Conservation (phyloP, 208 protist species). For the Naegleria fowleri region DNA sequence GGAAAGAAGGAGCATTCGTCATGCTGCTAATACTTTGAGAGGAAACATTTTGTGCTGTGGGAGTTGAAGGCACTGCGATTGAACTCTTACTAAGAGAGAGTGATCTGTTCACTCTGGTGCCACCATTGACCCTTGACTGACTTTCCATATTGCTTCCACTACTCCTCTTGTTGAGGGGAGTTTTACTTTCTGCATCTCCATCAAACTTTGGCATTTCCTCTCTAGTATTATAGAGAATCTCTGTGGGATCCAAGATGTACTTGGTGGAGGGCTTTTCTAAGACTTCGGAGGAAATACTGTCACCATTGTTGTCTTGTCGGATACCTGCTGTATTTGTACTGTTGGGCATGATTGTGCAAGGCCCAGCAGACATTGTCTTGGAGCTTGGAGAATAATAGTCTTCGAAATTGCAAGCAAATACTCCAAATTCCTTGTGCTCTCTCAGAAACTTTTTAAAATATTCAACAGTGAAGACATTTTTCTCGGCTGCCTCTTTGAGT, state of each 20-base stretch:
- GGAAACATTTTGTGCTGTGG: not conserved
- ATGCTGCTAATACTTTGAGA: not conserved
- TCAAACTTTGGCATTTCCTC: not conserved
- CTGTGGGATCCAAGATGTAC: not conserved
- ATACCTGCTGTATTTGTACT: not conserved
- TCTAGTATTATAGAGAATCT: not conserved
- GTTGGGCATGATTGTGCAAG: not conserved
- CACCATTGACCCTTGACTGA: too few species aligned
- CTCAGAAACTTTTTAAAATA: conserved; percentile 15
- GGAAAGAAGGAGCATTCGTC: too few species aligned
- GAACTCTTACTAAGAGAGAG: not conserved
- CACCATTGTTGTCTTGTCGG: not conserved
- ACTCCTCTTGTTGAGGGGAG: not conserved
- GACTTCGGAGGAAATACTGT: not conserved
- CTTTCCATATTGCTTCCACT: too few species aligned
- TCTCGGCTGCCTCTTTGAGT: conserved; percentile 13
- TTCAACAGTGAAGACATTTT: not conserved
- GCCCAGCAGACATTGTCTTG: not conserved
- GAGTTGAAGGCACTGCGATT: not conserved
- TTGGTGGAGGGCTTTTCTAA: not conserved
- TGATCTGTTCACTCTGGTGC: too few species aligned
- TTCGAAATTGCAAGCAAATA: not conserved
- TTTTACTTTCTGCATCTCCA: not conserved
- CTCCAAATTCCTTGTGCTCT: conserved; percentile 18
- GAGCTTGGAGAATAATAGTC: not conserved